A percentile compares a stretch with the other conserved stretches of the same genome.
phyloP scores from a whole-genome alignment of 2,329 filamentous ascomycete genomes.

The Tolypocladium capitatum region DNA sequence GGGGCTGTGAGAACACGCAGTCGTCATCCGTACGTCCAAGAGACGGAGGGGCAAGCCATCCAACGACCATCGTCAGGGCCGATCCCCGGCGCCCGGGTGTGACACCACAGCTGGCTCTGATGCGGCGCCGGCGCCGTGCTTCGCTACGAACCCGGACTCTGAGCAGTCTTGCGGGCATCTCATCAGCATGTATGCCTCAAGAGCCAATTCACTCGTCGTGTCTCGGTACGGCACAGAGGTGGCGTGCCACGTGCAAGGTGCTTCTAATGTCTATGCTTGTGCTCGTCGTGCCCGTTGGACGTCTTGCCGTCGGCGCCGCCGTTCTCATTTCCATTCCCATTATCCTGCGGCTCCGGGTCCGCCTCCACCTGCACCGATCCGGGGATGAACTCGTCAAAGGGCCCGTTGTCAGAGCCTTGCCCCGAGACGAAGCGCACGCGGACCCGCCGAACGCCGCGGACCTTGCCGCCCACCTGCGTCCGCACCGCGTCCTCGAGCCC shows the following conservation, averaged over 20 bases:
- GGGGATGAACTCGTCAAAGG: constrained; percentile 67
- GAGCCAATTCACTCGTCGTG: no score
- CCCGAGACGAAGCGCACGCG: constrained; percentile 71
- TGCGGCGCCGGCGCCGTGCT: no score
- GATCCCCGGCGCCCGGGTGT: no score
- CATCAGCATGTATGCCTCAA: no score
- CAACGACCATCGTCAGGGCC: no score
- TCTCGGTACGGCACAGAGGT: background rate
- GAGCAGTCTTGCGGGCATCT: no score
- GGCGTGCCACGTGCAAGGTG: background rate
- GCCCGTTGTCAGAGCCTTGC: constrained; percentile 42
- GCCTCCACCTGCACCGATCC: constrained; percentile 47
- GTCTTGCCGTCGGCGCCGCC: constrained; percentile 21
- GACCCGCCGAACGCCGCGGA: constrained; percentile 73
- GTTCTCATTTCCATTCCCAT: constrained; percentile 10
- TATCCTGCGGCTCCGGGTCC: constrained; percentile 35
- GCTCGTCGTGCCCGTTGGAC: constrained; percentile 15
- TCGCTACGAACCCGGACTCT: no score
- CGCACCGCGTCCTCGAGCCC: constrained; percentile 63
- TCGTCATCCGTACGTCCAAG: no score
- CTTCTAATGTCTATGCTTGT: constrained; percentile 13
- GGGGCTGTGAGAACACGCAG: no score
- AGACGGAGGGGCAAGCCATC: no score
- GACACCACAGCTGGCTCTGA: no score
- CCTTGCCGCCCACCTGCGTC: constrained; percentile 57